Base-by-base conservation (phyloP, 2,329 filamentous ascomycete species). In the Colletotrichum spaethianum region DNA sequence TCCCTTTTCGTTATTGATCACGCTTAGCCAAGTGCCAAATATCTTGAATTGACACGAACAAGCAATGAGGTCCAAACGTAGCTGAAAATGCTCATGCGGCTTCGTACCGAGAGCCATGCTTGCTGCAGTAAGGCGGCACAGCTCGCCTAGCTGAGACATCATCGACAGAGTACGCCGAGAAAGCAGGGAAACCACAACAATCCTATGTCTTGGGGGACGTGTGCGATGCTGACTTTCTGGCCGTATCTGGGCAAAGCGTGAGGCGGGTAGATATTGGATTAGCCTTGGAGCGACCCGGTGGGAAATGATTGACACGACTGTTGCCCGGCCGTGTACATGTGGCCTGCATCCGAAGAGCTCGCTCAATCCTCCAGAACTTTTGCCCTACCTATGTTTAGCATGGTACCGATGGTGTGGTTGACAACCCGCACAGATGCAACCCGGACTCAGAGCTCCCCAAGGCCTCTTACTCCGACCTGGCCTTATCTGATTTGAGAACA, bases 371-470 rank as follows among this genome's bases (percentile, higher is more conserved):
- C 11, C 2, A 50, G 46, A 12, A 50, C 4, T 23, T 5, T 23
- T 9, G 23, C 11, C 8, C 55, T 20, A 26, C 8, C 55, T 20
- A 50, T 62, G 2, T 28, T 50, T 33, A 33, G 18, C 28, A 46
- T 33, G 28, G n/a, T 62, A 44, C 60, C 60, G 31, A n/a, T 14
- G 44, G 14, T 20, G 12, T 28, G 44, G 26, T 14, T 38, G 60
- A 28, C 59, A 50, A 11, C 56, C 56, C 16, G 36, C 53, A 40
- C 18, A 40, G 56, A 59, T 26, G 56, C 26, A 40, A 57, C 55
- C 36, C 26, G 12, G 7, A 1, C 9, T 60, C 16, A 6, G 11
- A 60, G 26, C 16, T 12, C 56, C 16, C 23, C 23, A 14, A 7
- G 31, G 26, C 12, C 23, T 33, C 26, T 36, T 14, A 28, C 33